Percentiles rank a stretch among this genome's conserved stretches.
Conservation (phyloP, 768 basidiomycete genomes). For the Rhizopogon vesiculosus region DNA sequence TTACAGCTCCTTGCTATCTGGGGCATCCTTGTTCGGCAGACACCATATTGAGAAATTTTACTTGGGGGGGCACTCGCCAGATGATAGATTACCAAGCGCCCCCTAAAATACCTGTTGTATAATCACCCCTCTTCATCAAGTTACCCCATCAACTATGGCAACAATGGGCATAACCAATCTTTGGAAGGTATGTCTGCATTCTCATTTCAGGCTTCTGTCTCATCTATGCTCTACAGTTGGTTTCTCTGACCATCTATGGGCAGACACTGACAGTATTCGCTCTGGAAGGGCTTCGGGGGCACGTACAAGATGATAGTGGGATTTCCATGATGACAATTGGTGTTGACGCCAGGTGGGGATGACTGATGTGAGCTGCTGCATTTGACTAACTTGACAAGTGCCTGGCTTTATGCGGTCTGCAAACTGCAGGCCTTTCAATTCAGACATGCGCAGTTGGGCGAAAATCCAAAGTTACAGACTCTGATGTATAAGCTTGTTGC, state of each 20-base stretch:
- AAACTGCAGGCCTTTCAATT: conserved; percentile 1
- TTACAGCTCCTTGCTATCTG: no score
- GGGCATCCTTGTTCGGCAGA: no score
- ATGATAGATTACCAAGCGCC: no score
- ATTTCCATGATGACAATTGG: conserved; percentile 1
- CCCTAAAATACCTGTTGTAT: no score
- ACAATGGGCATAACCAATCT: conserved; percentile 1
- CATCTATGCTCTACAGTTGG: background rate
- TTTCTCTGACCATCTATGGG: background rate
- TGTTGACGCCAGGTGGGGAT: conserved; percentile 11
- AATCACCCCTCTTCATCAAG: no score
- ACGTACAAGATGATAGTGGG: background rate
- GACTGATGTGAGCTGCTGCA: background rate
- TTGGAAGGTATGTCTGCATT: background rate
- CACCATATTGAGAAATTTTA: no score
- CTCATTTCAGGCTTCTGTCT: no score
- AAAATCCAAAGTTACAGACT: conserved; percentile 38
- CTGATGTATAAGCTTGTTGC: conserved; percentile 40
- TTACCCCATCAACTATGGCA: no score
- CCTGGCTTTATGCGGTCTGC: conserved; percentile 5
- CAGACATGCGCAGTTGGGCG: conserved; percentile 23
- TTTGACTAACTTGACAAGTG: conserved; percentile 3
- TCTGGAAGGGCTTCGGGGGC: background rate
- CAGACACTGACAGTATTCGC: background rate
- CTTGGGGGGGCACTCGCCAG: no score